phyloP scores from a whole-genome alignment of 768 basidiomycete species.

The Xanthoconium purpureum region DNA sequence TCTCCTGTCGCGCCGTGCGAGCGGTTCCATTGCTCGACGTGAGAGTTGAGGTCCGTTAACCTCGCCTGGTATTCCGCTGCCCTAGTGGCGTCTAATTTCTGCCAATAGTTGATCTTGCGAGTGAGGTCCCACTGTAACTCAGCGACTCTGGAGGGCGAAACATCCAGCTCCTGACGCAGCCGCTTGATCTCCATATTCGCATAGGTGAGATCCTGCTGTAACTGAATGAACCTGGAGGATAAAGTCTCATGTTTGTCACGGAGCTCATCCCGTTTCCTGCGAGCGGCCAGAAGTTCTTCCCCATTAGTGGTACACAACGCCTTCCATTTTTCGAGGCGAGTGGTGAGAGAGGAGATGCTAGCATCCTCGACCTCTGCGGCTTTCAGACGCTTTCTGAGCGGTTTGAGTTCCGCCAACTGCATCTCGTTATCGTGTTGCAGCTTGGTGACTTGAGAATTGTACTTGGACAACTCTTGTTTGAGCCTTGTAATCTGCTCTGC shows the following conservation, averaged over 20 bases:
- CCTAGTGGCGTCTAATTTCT: not conserved
- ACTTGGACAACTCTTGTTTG: not conserved
- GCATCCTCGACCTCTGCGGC: not conserved
- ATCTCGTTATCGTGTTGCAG: not conserved
- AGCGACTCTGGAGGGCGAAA: not conserved
- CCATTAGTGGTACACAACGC: not conserved
- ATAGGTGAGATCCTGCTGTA: not conserved
- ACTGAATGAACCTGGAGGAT: not conserved
- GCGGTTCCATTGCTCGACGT: not conserved
- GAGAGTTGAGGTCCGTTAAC: not conserved
- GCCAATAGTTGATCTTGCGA: not conserved
- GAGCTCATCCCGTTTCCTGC: not conserved
- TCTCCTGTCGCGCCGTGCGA: not conserved
- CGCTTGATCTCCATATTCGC: not conserved
- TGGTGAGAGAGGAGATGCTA: not conserved
- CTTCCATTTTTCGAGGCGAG: conserved; percentile 1
- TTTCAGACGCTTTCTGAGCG: not conserved
- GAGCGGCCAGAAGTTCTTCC: not conserved
- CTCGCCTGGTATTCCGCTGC: not conserved
- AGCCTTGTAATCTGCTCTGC: not conserved
- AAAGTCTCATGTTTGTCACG: not conserved
- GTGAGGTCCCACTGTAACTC: not conserved
- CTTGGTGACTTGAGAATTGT: not conserved
- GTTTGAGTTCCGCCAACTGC: not conserved
- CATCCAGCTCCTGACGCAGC: not conserved